Evolutionary conservation across 225 moss, liverwort and hornwort species (phyloP).

Genomic region (Sphagnum tenellum): DNA sequence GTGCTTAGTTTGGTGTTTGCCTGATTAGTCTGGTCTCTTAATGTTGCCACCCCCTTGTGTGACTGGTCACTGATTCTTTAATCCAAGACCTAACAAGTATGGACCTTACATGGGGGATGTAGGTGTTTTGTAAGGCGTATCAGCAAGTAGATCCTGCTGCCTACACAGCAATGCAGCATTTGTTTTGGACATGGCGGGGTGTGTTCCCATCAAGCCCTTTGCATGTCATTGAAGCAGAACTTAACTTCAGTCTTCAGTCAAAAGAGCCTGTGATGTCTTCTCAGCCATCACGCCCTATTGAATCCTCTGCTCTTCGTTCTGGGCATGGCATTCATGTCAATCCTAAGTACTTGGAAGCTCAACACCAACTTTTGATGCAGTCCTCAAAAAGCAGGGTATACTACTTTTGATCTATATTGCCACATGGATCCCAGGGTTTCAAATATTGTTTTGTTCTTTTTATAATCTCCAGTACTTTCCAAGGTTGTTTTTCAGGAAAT

Average conservation of each 20-base stretch:
- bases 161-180: constrained; percentile 81
- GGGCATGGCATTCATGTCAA: constrained; percentile 97
- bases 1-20: no score
- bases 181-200: constrained; percentile 94
- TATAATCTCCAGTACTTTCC: constrained; percentile 3
- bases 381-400: constrained; percentile 75
- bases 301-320: constrained; percentile 61
- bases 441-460: constrained; percentile 4
- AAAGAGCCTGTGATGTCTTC: constrained; percentile 42
- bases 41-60: no score
- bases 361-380: constrained; percentile 83
- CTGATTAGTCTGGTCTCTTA: no score
- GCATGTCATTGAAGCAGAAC: constrained; percentile 65
- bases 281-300: constrained; percentile 43
- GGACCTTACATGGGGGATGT: constrained; percentile 6
- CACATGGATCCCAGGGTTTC: no score
- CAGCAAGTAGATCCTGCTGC: constrained; percentile 69
- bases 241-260: constrained; percentile 47
- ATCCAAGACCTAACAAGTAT: not conserved
- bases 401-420: not conserved
- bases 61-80: not conserved
- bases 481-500: not conserved
- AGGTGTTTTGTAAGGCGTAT: constrained; percentile 91
- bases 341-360: constrained; percentile 90
- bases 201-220: constrained; percentile 71